Base-by-base conservation (phyloP, 129 eudicot species). In the Chrysanthemum lavandulifolium region DNA sequence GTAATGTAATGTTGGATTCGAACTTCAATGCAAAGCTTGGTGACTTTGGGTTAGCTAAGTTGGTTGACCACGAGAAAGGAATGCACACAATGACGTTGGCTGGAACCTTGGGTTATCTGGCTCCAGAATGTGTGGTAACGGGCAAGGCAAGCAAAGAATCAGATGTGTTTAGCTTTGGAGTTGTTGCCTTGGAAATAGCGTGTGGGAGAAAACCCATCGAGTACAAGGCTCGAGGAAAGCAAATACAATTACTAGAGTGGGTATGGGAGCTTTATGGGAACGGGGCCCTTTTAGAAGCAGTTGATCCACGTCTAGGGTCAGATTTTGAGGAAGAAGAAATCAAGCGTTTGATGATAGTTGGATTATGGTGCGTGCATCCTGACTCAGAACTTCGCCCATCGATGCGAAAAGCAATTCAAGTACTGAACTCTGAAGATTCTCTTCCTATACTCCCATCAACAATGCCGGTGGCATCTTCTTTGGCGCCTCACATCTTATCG, bases 331-430 rank as follows among this genome's bases (percentile, higher is more conserved):
- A 75, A 68, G 23, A 19, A 59, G 82, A 80, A 73, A 56, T 76
- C 11, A 49, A 49, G 21, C 53, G 61, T 12, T 43, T 83, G 51
- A 72, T 83, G 87, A 76, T 63, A 10, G 58, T 79, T 12, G 87
- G 87, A 49, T 76, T 83, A 33, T 80, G 82, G 87, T 79, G 82
- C 65, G 81, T 70, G 31, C 82, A 80, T 21, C 84, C 87, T n/a
- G 82, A 80, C 60, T 65, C 59, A 1, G 14, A 40, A 18, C 13
- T 61, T 13, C 79, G 82, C 13, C 87, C 87, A 13, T 67, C 82
- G 0, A 79, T 83, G 25, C 76, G 65, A 54, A 69, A 80, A 62
- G 82, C 49, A 1, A 68, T 79, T 72, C 73, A 76, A 14, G 82
- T 76, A 53, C 36, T 83, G 3, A 76, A 72, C 60, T 73, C 47